A percentile compares a stretch with the other conserved stretches of the same genome.
These are phyloP conservation scores for Trichosanthes cucumerina DNA, from an alignment of 306 rosid genomes.

Conservation along the genomic window DNA sequence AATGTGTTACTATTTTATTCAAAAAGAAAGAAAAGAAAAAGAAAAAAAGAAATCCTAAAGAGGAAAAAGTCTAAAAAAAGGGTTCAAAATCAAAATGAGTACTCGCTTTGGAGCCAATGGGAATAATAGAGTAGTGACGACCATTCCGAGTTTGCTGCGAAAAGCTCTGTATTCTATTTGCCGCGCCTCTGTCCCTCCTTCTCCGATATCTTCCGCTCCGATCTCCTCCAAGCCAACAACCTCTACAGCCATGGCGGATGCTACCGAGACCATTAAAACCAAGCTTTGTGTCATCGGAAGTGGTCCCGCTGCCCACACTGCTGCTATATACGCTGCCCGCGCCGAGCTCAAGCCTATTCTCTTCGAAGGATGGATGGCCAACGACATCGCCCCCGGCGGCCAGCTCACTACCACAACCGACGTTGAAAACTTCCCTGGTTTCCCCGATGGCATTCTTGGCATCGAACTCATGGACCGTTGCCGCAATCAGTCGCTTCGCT, in stretches of 20 bases:
- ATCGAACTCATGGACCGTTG: constrained; percentile 65
- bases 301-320: constrained; percentile 83
- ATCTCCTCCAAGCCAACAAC: neutral
- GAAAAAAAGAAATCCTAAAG: neutral
- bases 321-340: constrained; percentile 79
- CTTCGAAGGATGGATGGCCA: constrained; percentile 96
- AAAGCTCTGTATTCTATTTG: neutral
- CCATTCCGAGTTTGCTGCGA: neutral
- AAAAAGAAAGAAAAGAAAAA: neutral
- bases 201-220: constrained; percentile 7
- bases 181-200: constrained; percentile 1
- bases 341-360: constrained; percentile 83
- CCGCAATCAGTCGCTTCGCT: constrained; percentile 54
- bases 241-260: constrained; percentile 17
- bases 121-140: neutral
- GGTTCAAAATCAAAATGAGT: neutral
- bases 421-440: constrained; percentile 85
- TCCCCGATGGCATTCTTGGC: constrained; percentile 65
- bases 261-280: constrained; percentile 32
- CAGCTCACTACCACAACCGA: constrained; percentile 91
- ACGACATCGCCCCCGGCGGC: constrained; percentile 79
- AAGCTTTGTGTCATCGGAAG: constrained; percentile 80
- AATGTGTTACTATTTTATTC: neutral
- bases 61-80: neutral
- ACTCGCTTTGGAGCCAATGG: neutral